Base-by-base conservation (phyloP, 2,329 filamentous ascomycete genomes). In the Fusarium setosum region DNA sequence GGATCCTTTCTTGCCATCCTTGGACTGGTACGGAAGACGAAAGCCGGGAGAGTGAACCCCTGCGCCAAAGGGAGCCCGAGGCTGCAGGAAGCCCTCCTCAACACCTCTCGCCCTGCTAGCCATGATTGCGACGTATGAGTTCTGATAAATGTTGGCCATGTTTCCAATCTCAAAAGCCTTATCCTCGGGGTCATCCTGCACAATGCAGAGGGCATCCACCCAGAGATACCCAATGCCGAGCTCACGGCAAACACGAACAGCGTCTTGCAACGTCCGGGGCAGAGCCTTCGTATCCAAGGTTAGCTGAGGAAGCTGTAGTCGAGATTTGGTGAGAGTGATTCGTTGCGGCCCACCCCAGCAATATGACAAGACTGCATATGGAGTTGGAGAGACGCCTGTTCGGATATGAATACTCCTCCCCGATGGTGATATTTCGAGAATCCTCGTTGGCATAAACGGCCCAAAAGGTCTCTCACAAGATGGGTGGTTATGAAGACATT, bases 151-250 rank as follows among this genome's bases (percentile, higher is more conserved):
- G 7, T 26, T 47, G 0, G 56, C 53, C 65, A 68, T 67, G 7
- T 18, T 50, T 13, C 48, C 32, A 9, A 68, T 38, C 38, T 68
- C 54, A 4, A 32, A 38, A 1, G 32, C 29, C 26, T 68, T 56
- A 10, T 70, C 67, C 11, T 17, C 31, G 6, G 26, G n/a, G 31
- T 45, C 37, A 11, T 62, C 51, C 13, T 61, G 61, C 4, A 53
- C 20, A 20, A 64, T 65, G n/a, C 54, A 61, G 6, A 65, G 13
- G 11, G 44, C 45, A n/a, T 64, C 61, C 6, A 57, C 34, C 61
- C 61, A 64, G 13, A 54, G 21, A 18, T 42, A 53, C 7, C 17
- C 17, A 12, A 53, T 23, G 18, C 50, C 38, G 17, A 53, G 50
- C 26, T 53, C 38, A 18, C 37, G 18, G 40, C 50, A 53, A 44